phyloP scores from a whole-genome alignment of 2,329 filamentous ascomycete genomes.

The Sarocladium kiliense region DNA sequence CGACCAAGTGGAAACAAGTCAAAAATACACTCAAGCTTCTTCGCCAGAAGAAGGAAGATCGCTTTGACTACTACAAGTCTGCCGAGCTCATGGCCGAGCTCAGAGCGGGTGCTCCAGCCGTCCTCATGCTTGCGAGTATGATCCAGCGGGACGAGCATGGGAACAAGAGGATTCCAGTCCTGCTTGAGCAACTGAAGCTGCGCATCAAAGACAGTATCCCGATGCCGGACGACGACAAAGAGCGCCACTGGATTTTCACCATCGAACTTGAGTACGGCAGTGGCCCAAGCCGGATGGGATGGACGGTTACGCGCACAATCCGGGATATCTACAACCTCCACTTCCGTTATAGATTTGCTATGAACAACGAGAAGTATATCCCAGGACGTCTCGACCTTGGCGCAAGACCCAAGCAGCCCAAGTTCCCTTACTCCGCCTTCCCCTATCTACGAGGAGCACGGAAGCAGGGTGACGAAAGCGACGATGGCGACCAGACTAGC shows the following conservation, averaged over 20 bases:
- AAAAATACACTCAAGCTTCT: conserved; percentile 82
- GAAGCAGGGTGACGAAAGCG: conserved; percentile 74
- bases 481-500: conserved; percentile 62
- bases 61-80: conserved; percentile 88
- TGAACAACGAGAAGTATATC: conserved; percentile 77
- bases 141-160: conserved; percentile 96
- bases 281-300: conserved; percentile 92
- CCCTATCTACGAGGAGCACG: conserved; percentile 82
- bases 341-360: conserved; percentile 84
- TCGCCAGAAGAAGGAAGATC: conserved; percentile 77
- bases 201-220: conserved; percentile 74
- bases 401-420: conserved; percentile 72
- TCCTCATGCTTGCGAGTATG: conserved; percentile 93
- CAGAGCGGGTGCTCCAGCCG: conserved; percentile 85
- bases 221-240: conserved; percentile 56
- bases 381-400: conserved; percentile 62
- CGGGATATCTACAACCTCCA: conserved; percentile 90
- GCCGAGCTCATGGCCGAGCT: conserved; percentile 95
- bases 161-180: conserved; percentile 88
- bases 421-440: conserved; percentile 84
- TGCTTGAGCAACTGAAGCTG: conserved; percentile 91
- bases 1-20: conserved; percentile 86
- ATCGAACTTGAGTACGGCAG: conserved; percentile 96
- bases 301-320: conserved; percentile 83
- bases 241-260: conserved; percentile 78